phyloP scores from a whole-genome alignment of 768 basidiomycete species.

The Tylopilus rubrobrunneus region DNA sequence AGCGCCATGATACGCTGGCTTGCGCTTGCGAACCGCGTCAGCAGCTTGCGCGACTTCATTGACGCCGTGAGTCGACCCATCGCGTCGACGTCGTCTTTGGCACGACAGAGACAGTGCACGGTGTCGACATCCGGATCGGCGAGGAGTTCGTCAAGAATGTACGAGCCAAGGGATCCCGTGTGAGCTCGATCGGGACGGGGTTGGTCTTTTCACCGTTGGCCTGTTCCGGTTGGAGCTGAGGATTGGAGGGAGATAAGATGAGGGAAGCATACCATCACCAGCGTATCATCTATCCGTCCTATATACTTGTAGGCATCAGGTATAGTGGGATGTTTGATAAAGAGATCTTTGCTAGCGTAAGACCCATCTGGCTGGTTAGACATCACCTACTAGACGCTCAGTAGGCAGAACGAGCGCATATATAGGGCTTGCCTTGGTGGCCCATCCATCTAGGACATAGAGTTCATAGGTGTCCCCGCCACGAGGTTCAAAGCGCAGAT shows the following conservation, averaged over 20 bases:
- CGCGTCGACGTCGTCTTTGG: constrained; percentile 42
- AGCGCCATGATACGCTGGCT: too few relatives aligned
- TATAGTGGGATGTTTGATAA: constrained; percentile 44
- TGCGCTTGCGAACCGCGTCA: constrained; percentile 6
- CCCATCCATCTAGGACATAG: constrained; percentile 49
- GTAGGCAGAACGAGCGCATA: not conserved
- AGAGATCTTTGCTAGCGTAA: constrained; percentile 55
- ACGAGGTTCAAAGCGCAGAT: constrained; percentile 41
- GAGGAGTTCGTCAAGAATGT: constrained; percentile 46
- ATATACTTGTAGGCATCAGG: constrained; percentile 42
- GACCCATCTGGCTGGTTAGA: constrained; percentile 48
- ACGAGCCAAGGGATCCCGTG: constrained; percentile 51
- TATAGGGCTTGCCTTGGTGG: constrained; percentile 37
- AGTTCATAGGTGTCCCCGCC: constrained; percentile 44
- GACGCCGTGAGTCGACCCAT: constrained; percentile 39
- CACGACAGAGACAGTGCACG: constrained; percentile 51
- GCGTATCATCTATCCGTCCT: constrained; percentile 54
- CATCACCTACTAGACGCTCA: constrained; percentile 19
- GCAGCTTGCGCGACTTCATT: constrained; percentile 35
- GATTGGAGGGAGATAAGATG: constrained; percentile 13
- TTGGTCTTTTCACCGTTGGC: constrained; percentile 50
- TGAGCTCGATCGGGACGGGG: too few relatives aligned
- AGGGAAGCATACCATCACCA: constrained; percentile 32
- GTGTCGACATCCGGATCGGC: constrained; percentile 33
- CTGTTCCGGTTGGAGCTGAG: constrained; percentile 16